These are phyloP conservation scores for Blastocystis sp. DNA, from an alignment of 352 stramenopile genomes.

Conservation along the genomic window DNA sequence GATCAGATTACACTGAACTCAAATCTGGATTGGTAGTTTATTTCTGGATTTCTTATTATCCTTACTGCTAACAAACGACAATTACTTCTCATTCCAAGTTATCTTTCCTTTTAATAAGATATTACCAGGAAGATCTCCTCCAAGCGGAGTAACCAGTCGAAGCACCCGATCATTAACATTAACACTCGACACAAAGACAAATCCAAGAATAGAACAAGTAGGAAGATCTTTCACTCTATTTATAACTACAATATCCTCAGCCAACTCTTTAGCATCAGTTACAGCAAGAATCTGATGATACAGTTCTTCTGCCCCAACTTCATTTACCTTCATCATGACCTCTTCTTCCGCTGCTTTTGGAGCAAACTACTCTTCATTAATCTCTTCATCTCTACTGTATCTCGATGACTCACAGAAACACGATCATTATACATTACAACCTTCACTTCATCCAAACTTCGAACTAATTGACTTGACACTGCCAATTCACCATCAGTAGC, in stretches of 20 bases:
- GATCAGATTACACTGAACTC: too few species aligned
- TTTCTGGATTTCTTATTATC: too few species aligned
- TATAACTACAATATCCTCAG: neutral
- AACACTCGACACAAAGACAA: constrained; percentile 46
- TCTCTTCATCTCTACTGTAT: neutral
- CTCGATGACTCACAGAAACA: neutral
- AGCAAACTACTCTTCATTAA: neutral
- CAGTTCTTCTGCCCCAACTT: neutral
- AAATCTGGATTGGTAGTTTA: too few species aligned
- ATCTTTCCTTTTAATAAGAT: constrained; percentile 45
- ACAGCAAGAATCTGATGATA: constrained; percentile 44
- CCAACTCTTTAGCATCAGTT: constrained; percentile 46
- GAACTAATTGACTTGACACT: neutral
- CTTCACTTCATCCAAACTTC: constrained; percentile 11
- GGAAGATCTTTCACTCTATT: constrained; percentile 30
- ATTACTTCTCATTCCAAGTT: constrained; percentile 3
- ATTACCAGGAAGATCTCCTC: constrained; percentile 53
- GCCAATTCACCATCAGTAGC: constrained; percentile 15
- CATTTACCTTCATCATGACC: neutral
- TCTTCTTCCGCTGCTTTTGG: neutral
- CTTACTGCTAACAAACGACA: too few species aligned
- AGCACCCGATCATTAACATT: neutral
- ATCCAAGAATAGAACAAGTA: constrained; percentile 35
- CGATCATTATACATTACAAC: constrained; percentile 26
- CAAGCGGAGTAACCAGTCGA: neutral